phyloP scores from a whole-genome alignment of 208 protist species.

The Porcisia hertigi region DNA sequence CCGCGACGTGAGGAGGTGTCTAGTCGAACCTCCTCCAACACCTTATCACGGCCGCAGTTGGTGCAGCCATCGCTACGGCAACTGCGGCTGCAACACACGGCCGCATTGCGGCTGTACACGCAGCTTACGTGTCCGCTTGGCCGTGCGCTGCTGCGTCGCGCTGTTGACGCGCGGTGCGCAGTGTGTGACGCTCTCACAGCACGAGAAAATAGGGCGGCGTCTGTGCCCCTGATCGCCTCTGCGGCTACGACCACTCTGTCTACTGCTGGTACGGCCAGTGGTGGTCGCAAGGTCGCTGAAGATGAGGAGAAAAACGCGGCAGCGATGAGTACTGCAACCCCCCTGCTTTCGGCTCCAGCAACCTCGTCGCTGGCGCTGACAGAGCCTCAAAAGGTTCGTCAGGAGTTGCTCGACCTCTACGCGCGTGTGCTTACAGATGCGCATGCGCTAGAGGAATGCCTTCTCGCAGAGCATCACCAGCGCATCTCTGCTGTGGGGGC shows the following conservation, averaged over 20 bases:
- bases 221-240: not conserved
- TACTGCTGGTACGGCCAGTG: not conserved
- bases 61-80: constrained; percentile 2
- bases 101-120: constrained; percentile 29
- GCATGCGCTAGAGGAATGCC: constrained; percentile 13
- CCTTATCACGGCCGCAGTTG: not conserved
- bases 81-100: constrained; percentile 29
- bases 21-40: not conserved
- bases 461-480: constrained; percentile 16
- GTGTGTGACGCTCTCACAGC: constrained; percentile 22
- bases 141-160: constrained; percentile 12
- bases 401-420: constrained; percentile 26
- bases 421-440: constrained; percentile 5
- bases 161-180: constrained; percentile 15
- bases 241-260: not conserved
- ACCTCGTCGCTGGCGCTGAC: constrained; percentile 9
- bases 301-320: not conserved
- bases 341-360: not conserved
- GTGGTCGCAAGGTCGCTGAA: not conserved
- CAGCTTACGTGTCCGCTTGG: constrained; percentile 31
- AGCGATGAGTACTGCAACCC: not conserved
- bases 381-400: constrained; percentile 14
- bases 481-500: not conserved
- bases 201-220: constrained; percentile 12
- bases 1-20: not conserved